Conservation (phyloP, 2,329 filamentous ascomycete species). For the Microdochium nivale region DNA sequence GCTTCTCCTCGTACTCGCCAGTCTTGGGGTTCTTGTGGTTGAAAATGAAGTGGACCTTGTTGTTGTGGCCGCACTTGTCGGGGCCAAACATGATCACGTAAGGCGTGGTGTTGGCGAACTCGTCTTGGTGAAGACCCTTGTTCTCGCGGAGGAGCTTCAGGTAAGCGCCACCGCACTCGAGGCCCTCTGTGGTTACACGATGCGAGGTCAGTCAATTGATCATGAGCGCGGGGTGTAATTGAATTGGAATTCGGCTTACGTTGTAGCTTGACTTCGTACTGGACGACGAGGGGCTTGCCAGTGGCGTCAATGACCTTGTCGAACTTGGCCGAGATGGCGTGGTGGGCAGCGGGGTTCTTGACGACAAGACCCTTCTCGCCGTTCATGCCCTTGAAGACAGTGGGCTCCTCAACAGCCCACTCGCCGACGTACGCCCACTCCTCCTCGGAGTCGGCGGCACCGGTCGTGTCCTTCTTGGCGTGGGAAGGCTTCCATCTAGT, state of each 20-base stretch:
- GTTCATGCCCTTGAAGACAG: slow-evolving; percentile 81
- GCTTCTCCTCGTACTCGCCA: slow-evolving; percentile 99
- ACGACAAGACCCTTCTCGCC: slow-evolving; percentile 95
- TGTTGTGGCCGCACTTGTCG: slow-evolving; percentile 97
- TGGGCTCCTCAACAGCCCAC: slow-evolving; percentile 94
- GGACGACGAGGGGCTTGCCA: slow-evolving; percentile 91
- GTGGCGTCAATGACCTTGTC: slow-evolving; percentile 94
- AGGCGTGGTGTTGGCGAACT: slow-evolving; percentile 94
- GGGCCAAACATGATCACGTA: slow-evolving; percentile 99
- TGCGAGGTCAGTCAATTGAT: slow-evolving; percentile 20
- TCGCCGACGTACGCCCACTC: slow-evolving; percentile 97
- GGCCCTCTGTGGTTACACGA: slow-evolving; percentile 53
- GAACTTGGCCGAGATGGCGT: slow-evolving; percentile 99
- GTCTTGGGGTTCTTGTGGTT: slow-evolving; percentile 99
- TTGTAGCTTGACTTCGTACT: slow-evolving; percentile 99
- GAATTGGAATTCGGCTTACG: slow-evolving; percentile 47
- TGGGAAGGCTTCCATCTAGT: slow-evolving; percentile 87
- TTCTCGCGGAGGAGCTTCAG: slow-evolving; percentile 98
- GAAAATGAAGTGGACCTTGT: slow-evolving; percentile 99
- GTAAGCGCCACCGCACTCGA: slow-evolving; percentile 97
- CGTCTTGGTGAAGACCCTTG: slow-evolving; percentile 91
- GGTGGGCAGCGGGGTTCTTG: slow-evolving; percentile 96
- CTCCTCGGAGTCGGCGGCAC: slow-evolving; percentile 69
- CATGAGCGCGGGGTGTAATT: not conserved
- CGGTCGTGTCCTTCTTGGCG: slow-evolving; percentile 83